Evolutionary conservation across 2,329 filamentous ascomycete genomes (phyloP).

Genomic region (Neurospora crassa): DNA sequence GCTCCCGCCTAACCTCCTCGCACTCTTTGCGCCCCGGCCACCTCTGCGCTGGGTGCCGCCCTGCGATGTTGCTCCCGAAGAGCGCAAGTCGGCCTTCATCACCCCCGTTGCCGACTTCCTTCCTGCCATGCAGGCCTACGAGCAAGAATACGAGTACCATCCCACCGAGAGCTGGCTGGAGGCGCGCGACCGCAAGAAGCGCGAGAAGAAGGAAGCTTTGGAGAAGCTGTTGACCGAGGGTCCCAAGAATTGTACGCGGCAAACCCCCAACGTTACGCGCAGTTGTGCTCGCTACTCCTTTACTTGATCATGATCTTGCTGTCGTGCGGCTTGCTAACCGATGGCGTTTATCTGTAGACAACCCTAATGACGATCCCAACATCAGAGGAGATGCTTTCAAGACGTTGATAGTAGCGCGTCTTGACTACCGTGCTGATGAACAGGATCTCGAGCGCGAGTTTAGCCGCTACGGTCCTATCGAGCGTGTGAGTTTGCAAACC

Average conservation of each 20-base stretch:
- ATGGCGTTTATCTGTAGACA: conserved; percentile 41
- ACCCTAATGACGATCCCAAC: conserved; percentile 76
- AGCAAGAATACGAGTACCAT: conserved; percentile 64
- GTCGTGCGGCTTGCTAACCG: conserved; percentile 9
- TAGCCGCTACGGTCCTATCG: conserved; percentile 85
- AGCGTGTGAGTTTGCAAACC: conserved; percentile 53
- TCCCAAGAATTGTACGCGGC: conserved; percentile 47
- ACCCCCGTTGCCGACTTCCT: conserved; percentile 67
- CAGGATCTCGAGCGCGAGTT: conserved; percentile 91
- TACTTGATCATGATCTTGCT: conserved; percentile 1
- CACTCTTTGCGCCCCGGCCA: conserved; percentile 90
- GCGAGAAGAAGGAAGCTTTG: conserved; percentile 64
- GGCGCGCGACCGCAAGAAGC: conserved; percentile 70
- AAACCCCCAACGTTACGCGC: neutral
- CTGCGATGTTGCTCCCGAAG: conserved; percentile 71
- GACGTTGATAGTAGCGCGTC: conserved; percentile 82
- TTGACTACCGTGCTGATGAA: conserved; percentile 83
- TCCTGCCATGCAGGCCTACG: conserved; percentile 64
- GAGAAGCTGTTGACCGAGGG: conserved; percentile 55
- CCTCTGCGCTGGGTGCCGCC: conserved; percentile 83
- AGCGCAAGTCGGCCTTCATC: conserved; percentile 66
- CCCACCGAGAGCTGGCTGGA: conserved; percentile 93
- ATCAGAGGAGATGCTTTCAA: conserved; percentile 90
- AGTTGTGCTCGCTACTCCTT: neutral
- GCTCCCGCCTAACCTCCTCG: conserved; percentile 82